Percentiles rank a stretch among this genome's conserved stretches.
Evolutionary conservation across 805 yeast species (phyloP).

Genomic region (Kuraishia molischiana): DNA sequence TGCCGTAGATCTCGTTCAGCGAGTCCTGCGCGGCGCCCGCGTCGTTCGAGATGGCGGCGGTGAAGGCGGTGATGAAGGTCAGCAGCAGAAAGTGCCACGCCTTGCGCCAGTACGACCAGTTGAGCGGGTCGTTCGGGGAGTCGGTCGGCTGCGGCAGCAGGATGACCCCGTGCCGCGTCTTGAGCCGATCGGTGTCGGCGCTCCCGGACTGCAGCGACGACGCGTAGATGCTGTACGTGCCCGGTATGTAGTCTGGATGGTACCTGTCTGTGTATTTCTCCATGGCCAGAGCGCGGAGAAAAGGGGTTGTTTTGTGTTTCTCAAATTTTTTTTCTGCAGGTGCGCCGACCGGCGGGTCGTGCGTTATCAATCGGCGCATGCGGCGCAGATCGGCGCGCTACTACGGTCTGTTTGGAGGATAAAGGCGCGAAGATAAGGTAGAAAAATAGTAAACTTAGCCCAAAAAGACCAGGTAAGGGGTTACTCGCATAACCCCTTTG

Average conservation of each 20-base stretch:
- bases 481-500: not conserved
- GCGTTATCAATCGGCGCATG: no score
- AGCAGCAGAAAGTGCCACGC: constrained; percentile 26
- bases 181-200: constrained; percentile 17
- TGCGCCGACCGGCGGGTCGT: no score
- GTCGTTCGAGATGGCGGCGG: constrained; percentile 39
- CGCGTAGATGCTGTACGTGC: constrained; percentile 44
- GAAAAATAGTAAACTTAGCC: not conserved
- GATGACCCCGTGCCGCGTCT: constrained; percentile 27
- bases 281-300: no score
- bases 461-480: not conserved
- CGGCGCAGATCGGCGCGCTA: no score
- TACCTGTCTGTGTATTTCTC: constrained; percentile 23
- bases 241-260: constrained; percentile 38
- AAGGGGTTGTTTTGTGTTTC: no score
- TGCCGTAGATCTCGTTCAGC: constrained; percentile 28
- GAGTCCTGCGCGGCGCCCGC: constrained; percentile 38
- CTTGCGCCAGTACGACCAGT: constrained; percentile 39
- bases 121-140: constrained; percentile 55
- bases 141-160: constrained; percentile 58
- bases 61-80: constrained; percentile 31
- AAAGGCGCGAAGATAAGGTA: no score
- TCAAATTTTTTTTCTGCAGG: no score
- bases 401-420: no score
- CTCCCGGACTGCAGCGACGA: constrained; percentile 19